Base-by-base conservation (phyloP, 1,139 yeast species). In the Geotrichum citri-aurantii region DNA sequence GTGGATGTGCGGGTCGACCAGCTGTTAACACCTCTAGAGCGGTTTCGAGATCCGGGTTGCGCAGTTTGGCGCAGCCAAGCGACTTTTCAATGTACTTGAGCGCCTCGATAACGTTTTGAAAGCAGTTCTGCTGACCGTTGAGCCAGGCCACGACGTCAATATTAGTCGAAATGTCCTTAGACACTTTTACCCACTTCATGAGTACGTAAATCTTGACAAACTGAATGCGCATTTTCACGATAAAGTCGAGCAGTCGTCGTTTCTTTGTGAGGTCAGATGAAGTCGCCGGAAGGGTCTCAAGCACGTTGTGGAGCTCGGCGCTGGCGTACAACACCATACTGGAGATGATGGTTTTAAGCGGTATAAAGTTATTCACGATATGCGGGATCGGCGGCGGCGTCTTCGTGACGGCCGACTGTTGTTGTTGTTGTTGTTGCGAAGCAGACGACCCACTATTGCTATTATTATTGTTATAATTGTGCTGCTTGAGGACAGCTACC, bases 91-190 rank as follows among this genome's bases (percentile, higher is more conserved):
- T 82, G 53, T 79, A 79, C 63, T 77, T 80, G 44, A 83, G 79
- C 54, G 77, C 88, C 84, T 79, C 82, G 54, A 78, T 79, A 59
- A 86, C 83, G 61, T 88, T 90, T 54, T 79, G 73, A 58, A 82
- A 83, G 59, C 86, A 81, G 69, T 83, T 83, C 63, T 86, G 84
- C 65, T 91, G 95, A 61, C 89, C 91, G 62, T 95, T 78, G 53
- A 92, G 78, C 95, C 96, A 92, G 61, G 88, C 87, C 62, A 93
- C 82, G 27, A 92, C 78, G 72, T 93, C 98, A 60, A 93, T 91
- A 64, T 91, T 77, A 58, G 80, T 80, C 46, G 86, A 82, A 58
- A 92, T 84, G 59, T 87, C 90, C 56, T 82, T 79, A 12, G 92
- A 79, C 37, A 83, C 84, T 37, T 81, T 79, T 1, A 96, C 83